phyloP scores from a whole-genome alignment of 2,329 filamentous ascomycete species.

The Hypoxylon sp. region DNA sequence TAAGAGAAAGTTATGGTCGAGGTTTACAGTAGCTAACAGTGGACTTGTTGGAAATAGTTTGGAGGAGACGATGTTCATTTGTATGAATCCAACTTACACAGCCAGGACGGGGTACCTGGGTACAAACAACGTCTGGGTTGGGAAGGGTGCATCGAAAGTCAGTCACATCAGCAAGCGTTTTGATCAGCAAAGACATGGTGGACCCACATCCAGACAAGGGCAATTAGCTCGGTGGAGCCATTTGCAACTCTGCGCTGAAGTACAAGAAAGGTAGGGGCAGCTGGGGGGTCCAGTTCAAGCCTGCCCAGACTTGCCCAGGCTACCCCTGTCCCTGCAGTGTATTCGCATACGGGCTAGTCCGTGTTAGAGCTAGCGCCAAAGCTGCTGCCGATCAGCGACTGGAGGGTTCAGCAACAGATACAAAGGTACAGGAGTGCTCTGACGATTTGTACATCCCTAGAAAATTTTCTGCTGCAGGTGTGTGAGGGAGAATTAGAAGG shows the following conservation, averaged over 20 bases:
- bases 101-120: slow-evolving; percentile 42
- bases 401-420: slow-evolving; percentile 32
- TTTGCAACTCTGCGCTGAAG: slow-evolving; percentile 36
- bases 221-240: slow-evolving; percentile 42
- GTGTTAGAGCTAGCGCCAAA: slow-evolving; percentile 47
- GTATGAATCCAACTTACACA: slow-evolving; percentile 49
- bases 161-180: slow-evolving; percentile 50
- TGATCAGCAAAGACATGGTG: slow-evolving; percentile 47
- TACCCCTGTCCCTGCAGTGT: slow-evolving; percentile 43
- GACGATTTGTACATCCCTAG: slow-evolving; percentile 21
- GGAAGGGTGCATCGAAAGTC: slow-evolving; percentile 39
- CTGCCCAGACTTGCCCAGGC: slow-evolving; percentile 21
- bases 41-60: slow-evolving; percentile 41
- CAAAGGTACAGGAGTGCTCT: slow-evolving; percentile 37
- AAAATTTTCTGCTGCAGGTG: slow-evolving; percentile 42
- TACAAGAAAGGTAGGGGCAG: slow-evolving; percentile 10
- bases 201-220: slow-evolving; percentile 41
- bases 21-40: slow-evolving; percentile 32
- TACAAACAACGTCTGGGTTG: slow-evolving; percentile 42
- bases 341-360: slow-evolving; percentile 48
- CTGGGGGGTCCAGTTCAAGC: slow-evolving; percentile 19
- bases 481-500: slow-evolving; percentile 38
- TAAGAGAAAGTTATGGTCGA: slow-evolving; percentile 38
- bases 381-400: slow-evolving; percentile 46
- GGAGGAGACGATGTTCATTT: slow-evolving; percentile 51